Evolutionary conservation across 106 monocot genomes (phyloP), one percentile per base, ranked within the genome.

Genomic region (Dendrobium catenatum): DNA sequence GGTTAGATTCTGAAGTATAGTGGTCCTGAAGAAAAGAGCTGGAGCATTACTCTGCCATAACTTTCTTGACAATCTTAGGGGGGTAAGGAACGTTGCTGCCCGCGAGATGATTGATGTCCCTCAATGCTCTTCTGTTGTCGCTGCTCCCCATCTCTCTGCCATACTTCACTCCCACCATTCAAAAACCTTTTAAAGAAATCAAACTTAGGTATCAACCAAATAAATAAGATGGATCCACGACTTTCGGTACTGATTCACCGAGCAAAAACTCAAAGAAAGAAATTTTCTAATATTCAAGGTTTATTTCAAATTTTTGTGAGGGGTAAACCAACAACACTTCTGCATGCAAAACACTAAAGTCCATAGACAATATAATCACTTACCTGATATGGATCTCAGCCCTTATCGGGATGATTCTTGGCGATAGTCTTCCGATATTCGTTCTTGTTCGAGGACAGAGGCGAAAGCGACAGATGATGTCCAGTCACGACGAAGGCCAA

Each of bases 51-150:
- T 87, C 87, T 76, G 83, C 20, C 16, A 83, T 33, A 5, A 68
- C 81, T 73, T 76, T 87, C 82, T 97, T 94, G 75, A 47, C 85
- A 8, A 85, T 48, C 5, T 87, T 85, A 72, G 80, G 86, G 11
- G 90, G 86, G 41, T 86, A 85, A 0, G 84, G 87, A 5, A 86
- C 84, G n/a, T 43, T n/a, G 5, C 78, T 81, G 20, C 9, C 51
- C 2, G 84, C 61, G 33, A 93, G 42, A 83, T 96, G 93, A 78
- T 67, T 85, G n/a, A 97, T 92, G 26, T 97, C 94, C 70, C 87
- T 85, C 86, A 97, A 68, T 0, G 94, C 92, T 81, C 88, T 82
- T 31, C 96, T 92, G 8, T 44, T 42, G 42, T 29, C 11, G 20
- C 20, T 74, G 77, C 86, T 79, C 77, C 81, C 89, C 75, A 81